A percentile compares a stretch with the other conserved stretches of the same genome.
These are phyloP conservation scores for Rhizopus arrhizus DNA, from an alignment of 371 early-diverging fungal genomes.

Conservation along the genomic window DNA sequence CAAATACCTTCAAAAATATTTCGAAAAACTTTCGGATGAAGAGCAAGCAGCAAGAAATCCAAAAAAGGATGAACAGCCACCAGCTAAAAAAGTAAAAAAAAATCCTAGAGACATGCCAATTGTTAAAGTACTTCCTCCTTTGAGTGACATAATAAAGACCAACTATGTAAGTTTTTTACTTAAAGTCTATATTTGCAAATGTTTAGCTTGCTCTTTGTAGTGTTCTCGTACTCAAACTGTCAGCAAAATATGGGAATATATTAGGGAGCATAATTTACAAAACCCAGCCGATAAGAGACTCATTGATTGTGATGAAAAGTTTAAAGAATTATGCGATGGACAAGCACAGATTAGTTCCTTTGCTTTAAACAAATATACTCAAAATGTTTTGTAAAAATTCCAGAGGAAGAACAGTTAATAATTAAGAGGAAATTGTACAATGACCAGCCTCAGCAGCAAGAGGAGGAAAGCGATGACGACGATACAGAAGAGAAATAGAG, in stretches of 20 bases:
- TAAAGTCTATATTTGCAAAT: conserved; percentile 5
- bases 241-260: conserved; percentile 53
- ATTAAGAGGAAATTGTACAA: conserved; percentile 10
- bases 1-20: conserved; percentile 20
- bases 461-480: not conserved
- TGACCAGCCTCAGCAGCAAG: not conserved
- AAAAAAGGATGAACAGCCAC: conserved; percentile 9
- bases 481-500: not conserved
- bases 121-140: conserved; percentile 29
- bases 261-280: conserved; percentile 46
- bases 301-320: conserved; percentile 43
- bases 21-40: conserved; percentile 20
- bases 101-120: conserved; percentile 18
- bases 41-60: conserved; percentile 19
- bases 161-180: conserved; percentile 8
- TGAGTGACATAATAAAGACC: conserved; percentile 27
- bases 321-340: conserved; percentile 32
- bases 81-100: conserved; percentile 11
- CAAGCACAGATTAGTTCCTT: conserved; percentile 13
- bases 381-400: conserved; percentile 18
- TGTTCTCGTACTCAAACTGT: conserved; percentile 47
- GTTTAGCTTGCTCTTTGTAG: conserved; percentile 18
- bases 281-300: conserved; percentile 39
- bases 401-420: conserved; percentile 20
- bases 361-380: conserved; percentile 21